Conservation (phyloP, 305 asterid genomes). For the Salvia sclarea region DNA sequence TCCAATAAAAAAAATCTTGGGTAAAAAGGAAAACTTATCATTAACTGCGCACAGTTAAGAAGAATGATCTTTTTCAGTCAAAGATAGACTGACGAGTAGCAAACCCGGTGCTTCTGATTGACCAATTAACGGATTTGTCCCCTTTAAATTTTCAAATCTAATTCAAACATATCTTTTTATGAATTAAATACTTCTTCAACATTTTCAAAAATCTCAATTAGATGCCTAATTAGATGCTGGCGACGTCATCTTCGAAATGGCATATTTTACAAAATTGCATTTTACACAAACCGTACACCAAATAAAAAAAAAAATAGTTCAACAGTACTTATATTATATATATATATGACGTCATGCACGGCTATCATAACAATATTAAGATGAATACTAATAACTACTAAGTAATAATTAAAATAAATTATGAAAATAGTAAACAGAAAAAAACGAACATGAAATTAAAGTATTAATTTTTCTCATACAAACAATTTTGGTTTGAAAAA, state of each 20-base stretch:
- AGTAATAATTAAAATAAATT: not conserved
- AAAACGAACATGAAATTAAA: too few relatives aligned
- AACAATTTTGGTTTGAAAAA: too few relatives aligned
- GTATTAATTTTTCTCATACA: too few relatives aligned
- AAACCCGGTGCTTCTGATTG: slow-evolving; percentile 42
- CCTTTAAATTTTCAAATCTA: slow-evolving; percentile 19
- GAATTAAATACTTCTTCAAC: not conserved
- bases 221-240: too few relatives aligned
- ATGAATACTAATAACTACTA: not conserved
- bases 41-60: slow-evolving; percentile 2
- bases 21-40: not conserved
- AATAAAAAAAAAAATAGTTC: too few relatives aligned
- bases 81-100: slow-evolving; percentile 50
- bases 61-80: slow-evolving; percentile 40
- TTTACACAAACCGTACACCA: too few relatives aligned
- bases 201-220: not conserved
- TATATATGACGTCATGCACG: too few relatives aligned
- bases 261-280: too few relatives aligned
- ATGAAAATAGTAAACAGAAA: too few relatives aligned
- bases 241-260: not conserved
- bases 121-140: slow-evolving; percentile 52
- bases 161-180: not conserved
- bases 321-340: too few relatives aligned
- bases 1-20: not conserved
- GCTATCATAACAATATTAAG: too few relatives aligned